Evolutionary conservation across 768 basidiomycete genomes (phyloP), one percentile per base, ranked within the genome.

Genomic region (Hericium coralloides): DNA sequence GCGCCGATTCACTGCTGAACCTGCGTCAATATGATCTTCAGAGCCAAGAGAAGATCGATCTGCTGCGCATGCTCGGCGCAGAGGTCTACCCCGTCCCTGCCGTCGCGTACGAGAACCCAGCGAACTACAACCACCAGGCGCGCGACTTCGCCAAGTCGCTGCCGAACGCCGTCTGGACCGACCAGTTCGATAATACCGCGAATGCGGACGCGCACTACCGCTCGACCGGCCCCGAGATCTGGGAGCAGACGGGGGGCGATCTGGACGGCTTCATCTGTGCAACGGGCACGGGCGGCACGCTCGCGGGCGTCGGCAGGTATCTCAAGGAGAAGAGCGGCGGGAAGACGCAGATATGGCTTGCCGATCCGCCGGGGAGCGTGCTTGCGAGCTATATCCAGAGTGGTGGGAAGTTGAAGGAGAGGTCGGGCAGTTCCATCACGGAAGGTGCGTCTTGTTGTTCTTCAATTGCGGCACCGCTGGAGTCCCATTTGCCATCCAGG

Each of bases 1-100:
- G 23, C 6, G 31, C 31, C 10, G 0, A 8, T 6, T 31, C 31
- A 31, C 0, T 31, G 8, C 31, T 31, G 31, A 31, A 1, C 10
- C 31, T 31, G 31, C 31, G 31, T 9, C 7, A 31, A 31, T 9
- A 1, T 6, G 31, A 8, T 9, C 31, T 31, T 2, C 65, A 97
- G 88, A 93, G 89, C 68, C 94, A 95, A 74, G 95, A 99, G 68
- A 99, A 99, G 76, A 97, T 98, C 55, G 95, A 99, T 71, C 83
- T 99, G 26, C 78, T 99, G 55, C 85, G 86, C 55, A 95, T 99
- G 95, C 81, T 99, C 22, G 97, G 97, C 26, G 95, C 97, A 4
- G 95, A 98, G 64, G 95, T 99, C 37, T 78, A 91, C 65, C 90
- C 97, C 37, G 97, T 99, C 2, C 93, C 97, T 17, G 95, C 95